Base-by-base conservation (phyloP, 768 basidiomycete genomes). In the Amanita phalloides region DNA sequence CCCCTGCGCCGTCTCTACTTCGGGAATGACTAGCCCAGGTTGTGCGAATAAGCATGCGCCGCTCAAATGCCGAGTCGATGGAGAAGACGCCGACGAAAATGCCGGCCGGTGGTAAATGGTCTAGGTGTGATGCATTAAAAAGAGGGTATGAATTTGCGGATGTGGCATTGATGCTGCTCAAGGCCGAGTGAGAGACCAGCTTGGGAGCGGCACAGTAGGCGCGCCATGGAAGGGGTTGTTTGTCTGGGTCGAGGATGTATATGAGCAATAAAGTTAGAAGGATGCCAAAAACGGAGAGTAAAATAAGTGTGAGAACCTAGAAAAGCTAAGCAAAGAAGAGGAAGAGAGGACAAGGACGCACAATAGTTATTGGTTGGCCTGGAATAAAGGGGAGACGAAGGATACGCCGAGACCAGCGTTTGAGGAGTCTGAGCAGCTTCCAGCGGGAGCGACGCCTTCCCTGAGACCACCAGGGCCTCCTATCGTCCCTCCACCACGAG, bases 241-340 rank as follows among this genome's bases (percentile, higher is more conserved):
- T 97, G 75, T 98, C 95, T 53, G 93, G 94, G 64, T 96, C 94
- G 62, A 97, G 77, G 55, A 94, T 77, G 67, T 96, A 87, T 62
- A 92, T 92, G 67, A 97, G 76, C 51, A 90, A 72, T 54, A 93
- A 79, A 28, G 93, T 94, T 59, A 94, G 73, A 54, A 82, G 81
- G 54, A 90, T 81, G 49, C 87, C 87, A 64, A 96, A 84, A 56
- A 82, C 71, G 48, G 84, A 83, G 60, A 95, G 77, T 50, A 92
- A 71, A 55, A 93, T 63, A n/a, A 55, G 58, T 9, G 67, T 66
- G 36, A 68, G 56, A 49, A 67, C 62, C 67, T 70, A 45, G 21
- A 38, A 30, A 39, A 11, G 43, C 32, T 42, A 33, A 41, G 30
- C 45, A 26, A 30, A 51, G 54, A 54, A 45, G 43, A 7, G 37